phyloP scores from a whole-genome alignment of 2,329 filamentous ascomycete species.

The Fusarium globosum region DNA sequence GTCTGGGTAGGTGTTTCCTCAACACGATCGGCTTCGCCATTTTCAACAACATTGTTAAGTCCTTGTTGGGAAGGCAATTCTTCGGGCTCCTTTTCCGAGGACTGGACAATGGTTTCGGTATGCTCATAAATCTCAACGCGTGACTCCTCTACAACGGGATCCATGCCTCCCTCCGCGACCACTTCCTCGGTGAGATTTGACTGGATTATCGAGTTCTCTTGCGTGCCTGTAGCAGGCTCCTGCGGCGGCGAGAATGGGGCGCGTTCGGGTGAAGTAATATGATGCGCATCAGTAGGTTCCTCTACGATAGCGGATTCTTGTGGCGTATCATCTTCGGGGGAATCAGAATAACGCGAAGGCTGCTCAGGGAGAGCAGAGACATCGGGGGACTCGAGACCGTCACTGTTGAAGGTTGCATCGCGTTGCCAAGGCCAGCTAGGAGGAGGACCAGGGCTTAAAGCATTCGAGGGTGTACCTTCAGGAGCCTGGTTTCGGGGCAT shows the following conservation, averaged over 20 bases:
- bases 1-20: constrained; percentile 31
- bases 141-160: neutral
- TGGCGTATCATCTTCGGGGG: neutral
- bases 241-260: constrained; percentile 12
- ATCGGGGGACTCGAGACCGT: constrained; percentile 20
- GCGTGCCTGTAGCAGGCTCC: neutral
- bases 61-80: neutral
- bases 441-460: constrained; percentile 18
- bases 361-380: neutral
- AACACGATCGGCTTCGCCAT: constrained; percentile 15
- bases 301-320: neutral
- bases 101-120: constrained; percentile 33
- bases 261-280: neutral
- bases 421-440: constrained; percentile 37
- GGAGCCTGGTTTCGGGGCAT: constrained; percentile 6
- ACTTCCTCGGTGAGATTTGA: neutral
- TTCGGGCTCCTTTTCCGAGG: constrained; percentile 28
- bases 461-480: constrained; percentile 9
- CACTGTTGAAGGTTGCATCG: constrained; percentile 10
- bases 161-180: neutral
- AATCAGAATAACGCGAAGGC: constrained; percentile 14
- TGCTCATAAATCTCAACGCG: constrained; percentile 26
- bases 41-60: neutral
- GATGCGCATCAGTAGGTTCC: neutral
- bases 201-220: neutral